Evolutionary conservation across 2,329 filamentous ascomycete genomes (phyloP).

Genomic region (Arthrobotrys iridis): DNA sequence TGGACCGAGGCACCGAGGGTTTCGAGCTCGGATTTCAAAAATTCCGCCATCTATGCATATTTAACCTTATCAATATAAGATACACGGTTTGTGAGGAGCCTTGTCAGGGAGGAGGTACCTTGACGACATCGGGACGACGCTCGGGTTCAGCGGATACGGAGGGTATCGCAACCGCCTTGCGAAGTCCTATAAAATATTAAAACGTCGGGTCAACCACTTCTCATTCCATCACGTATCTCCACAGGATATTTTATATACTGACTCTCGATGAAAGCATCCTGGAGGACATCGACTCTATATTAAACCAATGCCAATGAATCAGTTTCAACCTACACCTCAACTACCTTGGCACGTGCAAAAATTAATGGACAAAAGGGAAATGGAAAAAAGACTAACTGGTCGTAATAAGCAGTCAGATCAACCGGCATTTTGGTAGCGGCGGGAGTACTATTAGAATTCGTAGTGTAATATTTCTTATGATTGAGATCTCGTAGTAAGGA

Average conservation of each 20-base stretch:
- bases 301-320: not conserved
- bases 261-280: conserved; percentile 59
- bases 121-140: conserved; percentile 88
- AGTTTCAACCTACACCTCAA: conserved; percentile 23
- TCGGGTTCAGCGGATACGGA: conserved; percentile 93
- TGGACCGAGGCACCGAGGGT: conserved; percentile 86
- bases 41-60: conserved; percentile 80
- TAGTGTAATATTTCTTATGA: conserved; percentile 8
- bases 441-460: not conserved
- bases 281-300: conserved; percentile 59
- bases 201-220: too few species aligned
- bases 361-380: not conserved
- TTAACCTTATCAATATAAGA: conserved; percentile 16
- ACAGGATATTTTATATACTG: too few species aligned
- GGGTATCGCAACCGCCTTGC: conserved; percentile 93
- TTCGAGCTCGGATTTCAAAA: conserved; percentile 83
- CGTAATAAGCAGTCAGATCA: conserved; percentile 47
- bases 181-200: conserved; percentile 90
- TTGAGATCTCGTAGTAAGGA: not conserved
- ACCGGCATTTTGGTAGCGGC: conserved; percentile 34
- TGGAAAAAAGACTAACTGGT: conserved; percentile 16
- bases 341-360: too few species aligned
- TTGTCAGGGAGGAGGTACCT: conserved; percentile 65
- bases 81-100: not conserved
- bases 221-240: too few species aligned